Evolutionary conservation across 140 eudicot genomes (phyloP).

Genomic region (Senecio squalidus): DNA sequence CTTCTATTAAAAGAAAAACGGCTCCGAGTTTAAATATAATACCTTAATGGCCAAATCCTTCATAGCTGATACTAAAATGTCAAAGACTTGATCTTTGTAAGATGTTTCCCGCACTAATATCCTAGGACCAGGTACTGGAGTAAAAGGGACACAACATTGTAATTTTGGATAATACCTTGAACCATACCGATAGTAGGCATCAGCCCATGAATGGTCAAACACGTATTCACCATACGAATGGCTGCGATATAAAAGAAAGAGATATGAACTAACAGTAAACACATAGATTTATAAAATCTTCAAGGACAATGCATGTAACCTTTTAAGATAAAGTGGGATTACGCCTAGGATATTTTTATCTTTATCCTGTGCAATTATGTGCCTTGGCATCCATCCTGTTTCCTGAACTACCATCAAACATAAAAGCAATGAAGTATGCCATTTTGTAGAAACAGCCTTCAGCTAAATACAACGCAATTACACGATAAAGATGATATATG

Average conservation of each 20-base stretch:
- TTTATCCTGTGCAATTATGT: conserved; percentile 75
- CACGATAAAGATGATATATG: not conserved
- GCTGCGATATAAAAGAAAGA: conserved; percentile 41
- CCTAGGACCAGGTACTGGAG: conserved; percentile 97
- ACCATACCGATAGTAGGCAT: conserved; percentile 85
- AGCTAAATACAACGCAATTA: not conserved
- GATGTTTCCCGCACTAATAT: conserved; percentile 63
- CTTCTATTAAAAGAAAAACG: not conserved
- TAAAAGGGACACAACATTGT: conserved; percentile 89
- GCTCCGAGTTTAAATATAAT: conserved; percentile 1
- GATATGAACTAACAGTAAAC: conserved; percentile 11
- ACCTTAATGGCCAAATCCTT: conserved; percentile 82
- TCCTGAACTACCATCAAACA: conserved; percentile 45
- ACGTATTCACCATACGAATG: conserved; percentile 98
- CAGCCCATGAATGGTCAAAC: conserved; percentile 98
- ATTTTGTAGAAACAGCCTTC: not conserved
- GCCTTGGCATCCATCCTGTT: conserved; percentile 94
- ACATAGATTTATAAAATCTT: not conserved
- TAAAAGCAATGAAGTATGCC: not conserved
- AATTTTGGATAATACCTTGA: conserved; percentile 86
- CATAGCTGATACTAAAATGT: conserved; percentile 80
- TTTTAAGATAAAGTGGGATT: conserved; percentile 93
- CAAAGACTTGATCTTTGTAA: conserved; percentile 76
- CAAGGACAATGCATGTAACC: conserved; percentile 36
- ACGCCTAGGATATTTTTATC: conserved; percentile 62